Evolutionary conservation across 2,329 filamentous ascomycete genomes (phyloP), one percentile per base, ranked within the genome.

Genomic region (Beauveria medogensis): DNA sequence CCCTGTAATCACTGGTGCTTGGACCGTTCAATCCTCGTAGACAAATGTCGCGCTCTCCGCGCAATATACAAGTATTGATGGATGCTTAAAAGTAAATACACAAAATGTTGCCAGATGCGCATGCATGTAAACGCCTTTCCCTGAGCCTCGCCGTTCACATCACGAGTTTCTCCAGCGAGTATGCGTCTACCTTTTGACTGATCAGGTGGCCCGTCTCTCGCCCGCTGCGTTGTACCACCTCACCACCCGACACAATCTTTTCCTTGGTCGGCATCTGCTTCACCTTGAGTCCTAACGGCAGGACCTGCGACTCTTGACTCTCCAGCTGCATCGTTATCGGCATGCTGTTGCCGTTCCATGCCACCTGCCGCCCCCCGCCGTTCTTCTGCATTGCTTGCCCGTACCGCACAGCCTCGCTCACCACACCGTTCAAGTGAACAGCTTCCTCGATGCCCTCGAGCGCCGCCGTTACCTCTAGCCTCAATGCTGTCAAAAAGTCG

Each of bases 161-260:
- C 57, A 82, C 74, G 67, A 96, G 86, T 74, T 85, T 84, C 76
- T 96, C 91, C 65, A 93, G 81, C 52, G 89, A 91, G 76, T 97
- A 96, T 66, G 87, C 85, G 60, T 89, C 89, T 64, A 92, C 88
- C 71, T 87, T 87, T 75, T 90, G 89, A 70, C 89, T 91, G 69
- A 89, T 84, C 72, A 95, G 75, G 73, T 89, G 85, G 20, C 89
- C 90, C 62, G 87, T 86, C 75, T 96, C 89, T 72, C 91, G 80
- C 67, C 77, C 79, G 67, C 81, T 91, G 66, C 90, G 83, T 71
- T 82, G 77, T 64, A 86, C 80, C 46, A 91, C 77, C 76, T 91
- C 88, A 20, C 91, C 90, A 60, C 85, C 86, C 52, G 82, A 78
- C 66, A 86, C 78, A 66, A 89, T 76, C 81, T 90, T 86, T 63